phyloP scores from a whole-genome alignment of 352 stramenopile species.

The Phytophthora quininea region DNA sequence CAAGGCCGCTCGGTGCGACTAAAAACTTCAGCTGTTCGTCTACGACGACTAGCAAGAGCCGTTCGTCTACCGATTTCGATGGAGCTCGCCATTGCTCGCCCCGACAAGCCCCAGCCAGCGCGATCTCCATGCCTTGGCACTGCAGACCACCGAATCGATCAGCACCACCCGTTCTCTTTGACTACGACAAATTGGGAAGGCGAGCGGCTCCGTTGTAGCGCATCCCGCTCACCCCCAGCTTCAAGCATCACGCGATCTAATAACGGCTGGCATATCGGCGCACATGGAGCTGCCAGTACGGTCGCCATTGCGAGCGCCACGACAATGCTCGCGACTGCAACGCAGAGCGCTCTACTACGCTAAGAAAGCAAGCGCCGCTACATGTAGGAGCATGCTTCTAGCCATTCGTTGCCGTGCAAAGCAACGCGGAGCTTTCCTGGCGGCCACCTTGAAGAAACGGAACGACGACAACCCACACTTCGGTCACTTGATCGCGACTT shows the following conservation, averaged over 20 bases:
- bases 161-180: no score
- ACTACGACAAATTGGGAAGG: neutral
- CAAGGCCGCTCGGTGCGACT: constrained; percentile 2
- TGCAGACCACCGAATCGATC: no score
- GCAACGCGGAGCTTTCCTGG: neutral
- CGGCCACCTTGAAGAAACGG: constrained; percentile 1
- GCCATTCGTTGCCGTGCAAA: neutral
- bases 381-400: no score
- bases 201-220: no score
- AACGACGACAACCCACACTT: neutral
- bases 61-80: neutral
- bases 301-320: neutral
- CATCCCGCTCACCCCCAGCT: neutral
- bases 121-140: no score
- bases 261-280: neutral
- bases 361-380: no score
- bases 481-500: neutral
- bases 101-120: no score
- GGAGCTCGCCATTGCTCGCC: no score
- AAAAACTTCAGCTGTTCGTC: neutral
- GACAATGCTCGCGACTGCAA: no score
- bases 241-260: neutral
- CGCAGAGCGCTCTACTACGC: no score
- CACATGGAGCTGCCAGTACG: no score
- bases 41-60: neutral